Percentiles rank a stretch among this genome's conserved stretches.
These are phyloP conservation scores for Boletus coccyginus DNA, from an alignment of 768 basidiomycete genomes.

Conservation along the genomic window DNA sequence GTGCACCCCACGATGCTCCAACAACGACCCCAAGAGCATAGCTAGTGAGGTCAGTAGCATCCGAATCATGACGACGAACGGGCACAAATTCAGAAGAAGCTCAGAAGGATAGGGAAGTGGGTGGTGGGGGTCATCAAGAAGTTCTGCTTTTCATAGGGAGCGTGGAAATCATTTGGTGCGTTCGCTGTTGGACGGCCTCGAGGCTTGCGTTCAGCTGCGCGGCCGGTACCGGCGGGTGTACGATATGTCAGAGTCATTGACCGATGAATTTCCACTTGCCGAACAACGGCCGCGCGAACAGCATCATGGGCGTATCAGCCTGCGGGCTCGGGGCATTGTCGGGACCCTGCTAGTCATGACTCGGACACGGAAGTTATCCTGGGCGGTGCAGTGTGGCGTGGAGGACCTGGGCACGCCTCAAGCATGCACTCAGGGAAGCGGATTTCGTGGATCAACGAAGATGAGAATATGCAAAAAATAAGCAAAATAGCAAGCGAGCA, in stretches of 20 bases:
- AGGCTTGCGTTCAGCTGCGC: constrained; percentile 4
- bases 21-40: constrained; percentile 7
- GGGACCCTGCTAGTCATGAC: neutral
- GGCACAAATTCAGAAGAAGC: constrained; percentile 1
- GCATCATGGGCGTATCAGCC: neutral
- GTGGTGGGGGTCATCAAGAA: constrained; percentile 4
- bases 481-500: constrained; percentile 17
- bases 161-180: neutral
- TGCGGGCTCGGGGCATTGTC: neutral
- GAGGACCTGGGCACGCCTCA: constrained; percentile 18
- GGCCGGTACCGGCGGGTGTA: neutral
- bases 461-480: constrained; percentile 15
- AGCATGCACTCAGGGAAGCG: constrained; percentile 17
- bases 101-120: constrained; percentile 1
- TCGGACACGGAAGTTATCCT: constrained; percentile 10
- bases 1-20: neutral
- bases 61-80: neutral
- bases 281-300: neutral
- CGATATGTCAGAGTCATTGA: neutral
- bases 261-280: neutral
- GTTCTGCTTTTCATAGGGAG: constrained; percentile 9
- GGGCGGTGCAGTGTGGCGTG: constrained; percentile 13
- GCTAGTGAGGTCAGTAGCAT: constrained; percentile 5
- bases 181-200: constrained; percentile 7
- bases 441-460: constrained; percentile 8